Evolutionary conservation across 2,329 filamentous ascomycete genomes (phyloP).

Genomic region (Scortechinia acanthostroma): DNA sequence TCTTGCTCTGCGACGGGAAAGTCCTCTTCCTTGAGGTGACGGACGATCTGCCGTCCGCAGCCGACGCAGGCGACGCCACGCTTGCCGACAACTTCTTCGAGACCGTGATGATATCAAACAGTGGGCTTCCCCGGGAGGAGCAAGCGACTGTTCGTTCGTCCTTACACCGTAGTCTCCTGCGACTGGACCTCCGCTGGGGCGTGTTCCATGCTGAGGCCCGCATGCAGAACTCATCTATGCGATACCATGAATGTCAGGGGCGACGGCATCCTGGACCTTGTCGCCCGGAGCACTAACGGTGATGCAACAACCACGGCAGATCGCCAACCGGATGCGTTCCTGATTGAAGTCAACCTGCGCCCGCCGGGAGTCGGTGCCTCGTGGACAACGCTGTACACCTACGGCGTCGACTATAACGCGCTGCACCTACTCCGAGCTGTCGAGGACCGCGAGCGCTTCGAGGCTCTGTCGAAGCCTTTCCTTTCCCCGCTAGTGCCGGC

Average conservation of each 20-base stretch:
- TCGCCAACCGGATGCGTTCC: background rate
- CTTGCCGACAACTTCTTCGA: background rate
- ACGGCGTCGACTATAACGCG: background rate
- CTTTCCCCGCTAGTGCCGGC: too few species aligned
- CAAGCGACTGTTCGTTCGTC: background rate
- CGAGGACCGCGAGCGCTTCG: background rate
- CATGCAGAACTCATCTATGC: background rate
- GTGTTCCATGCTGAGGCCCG: conserved; percentile 1
- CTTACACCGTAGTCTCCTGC: too few species aligned
- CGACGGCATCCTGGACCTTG: background rate
- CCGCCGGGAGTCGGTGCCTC: background rate
- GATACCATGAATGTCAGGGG: background rate
- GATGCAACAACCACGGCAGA: background rate
- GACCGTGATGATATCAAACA: background rate
- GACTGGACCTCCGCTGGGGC: background rate
- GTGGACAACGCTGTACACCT: background rate
- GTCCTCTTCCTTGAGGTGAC: conserved; percentile 27
- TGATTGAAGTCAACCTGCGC: background rate
- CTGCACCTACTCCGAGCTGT: background rate
- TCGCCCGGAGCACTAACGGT: background rate
- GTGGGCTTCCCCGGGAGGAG: background rate
- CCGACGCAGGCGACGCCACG: conserved; percentile 7
- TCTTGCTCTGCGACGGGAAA: conserved; percentile 25
- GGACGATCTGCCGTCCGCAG: conserved; percentile 25
- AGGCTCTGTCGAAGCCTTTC: background rate